Base-by-base conservation (phyloP, 169 alveolate species). In the Eimeria acervulina region DNA sequence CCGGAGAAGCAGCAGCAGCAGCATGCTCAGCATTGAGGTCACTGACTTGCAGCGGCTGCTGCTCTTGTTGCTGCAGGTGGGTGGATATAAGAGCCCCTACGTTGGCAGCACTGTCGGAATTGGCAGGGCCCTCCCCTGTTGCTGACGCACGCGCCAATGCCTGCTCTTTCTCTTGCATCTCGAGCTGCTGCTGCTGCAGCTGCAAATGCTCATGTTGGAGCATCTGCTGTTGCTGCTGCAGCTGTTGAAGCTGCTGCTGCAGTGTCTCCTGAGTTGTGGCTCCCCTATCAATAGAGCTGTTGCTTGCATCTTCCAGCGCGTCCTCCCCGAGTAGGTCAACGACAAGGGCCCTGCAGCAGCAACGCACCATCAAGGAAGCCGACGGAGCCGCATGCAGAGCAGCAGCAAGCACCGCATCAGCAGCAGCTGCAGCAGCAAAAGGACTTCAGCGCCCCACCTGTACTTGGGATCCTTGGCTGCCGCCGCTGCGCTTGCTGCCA, bases 131-230 rank as follows among this genome's bases (percentile, higher is more conserved):
- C 12, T 52, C 91, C 28, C 47, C 91, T 52, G 70, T 83, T 61
- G 81, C 93, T 12, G 93, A 61, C 28, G 83, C 93, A 19, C 63
- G 93, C n/a, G 81, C 80, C 59, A 87, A 23, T 8, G 81, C 81
- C 42, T 87, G 93, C 26, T 87, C 81, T 40, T 61, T 55, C 61
- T 55, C 93, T 31, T 87, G 93, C 93, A 87, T 87, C 44, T 55
- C 93, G 28, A 55, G 83, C 33, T 87, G 93, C 81, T 87, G 93
- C 81, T 87, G 93, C 93, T 87, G 93, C 93, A 87, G 81, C 78
- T 87, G 93, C 83, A 87, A 23, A 28, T 61, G 93, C 61, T 87
- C 93, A 12, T 87, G 93, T 63, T 87, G 93, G 63, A 87, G 93
- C 59, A 87, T 26, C 81, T 44, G 81, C 66, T 87, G 93, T 33